Evolutionary conservation across 495 filamentous ascomycete species (phyloP), one percentile per base, ranked within the genome.

Genomic region (Penicillium simplicissimum): DNA sequence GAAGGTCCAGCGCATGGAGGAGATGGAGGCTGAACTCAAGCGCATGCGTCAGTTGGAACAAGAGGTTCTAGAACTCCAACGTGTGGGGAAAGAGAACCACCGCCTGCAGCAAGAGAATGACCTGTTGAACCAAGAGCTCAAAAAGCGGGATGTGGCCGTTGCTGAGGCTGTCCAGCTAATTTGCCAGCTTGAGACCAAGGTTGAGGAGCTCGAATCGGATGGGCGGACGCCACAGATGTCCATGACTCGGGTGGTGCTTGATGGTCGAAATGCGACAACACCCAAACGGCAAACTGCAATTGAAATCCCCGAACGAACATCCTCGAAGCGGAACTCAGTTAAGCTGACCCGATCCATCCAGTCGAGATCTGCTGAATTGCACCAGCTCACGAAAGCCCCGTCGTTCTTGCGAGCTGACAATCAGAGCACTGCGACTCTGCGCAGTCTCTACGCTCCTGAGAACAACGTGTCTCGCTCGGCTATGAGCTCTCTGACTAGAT

Each of bases 141-240:
- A 91, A 52, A 88, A 88, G 66, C 81, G 89, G 33, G 89, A 96
- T 70, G 83, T 87, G 48, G 92, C 90, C 1, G 77, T 97, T 2
- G 85, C 88, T 49, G 92, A 96, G 68, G 93, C 93, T 3, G 89
- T 94, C 8, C 82, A 85, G 11, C 80, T 95, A 67, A 96, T 97
- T 53, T 86, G 88, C 51, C 79, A 82, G 43, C 73, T 94, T 33
- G 91, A 97, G 72, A 81, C 84, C 0, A 86, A 84, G 65, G 74
- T 90, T 3, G 83, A 89, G 33, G 75, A 84, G 55, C 71, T 91
- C 35, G 72, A 72, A 48, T 63, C 55, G 6, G 63, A 60, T 49
- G 65, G 60, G 31, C 65, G 63, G 35, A 42, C 23, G 5, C 72
- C 75, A 10, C 65, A 60, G 17, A 55, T 71, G 35, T 76, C 74